Base-by-base conservation (phyloP, 495 filamentous ascomycete species). In the Usnea hakonensis region DNA sequence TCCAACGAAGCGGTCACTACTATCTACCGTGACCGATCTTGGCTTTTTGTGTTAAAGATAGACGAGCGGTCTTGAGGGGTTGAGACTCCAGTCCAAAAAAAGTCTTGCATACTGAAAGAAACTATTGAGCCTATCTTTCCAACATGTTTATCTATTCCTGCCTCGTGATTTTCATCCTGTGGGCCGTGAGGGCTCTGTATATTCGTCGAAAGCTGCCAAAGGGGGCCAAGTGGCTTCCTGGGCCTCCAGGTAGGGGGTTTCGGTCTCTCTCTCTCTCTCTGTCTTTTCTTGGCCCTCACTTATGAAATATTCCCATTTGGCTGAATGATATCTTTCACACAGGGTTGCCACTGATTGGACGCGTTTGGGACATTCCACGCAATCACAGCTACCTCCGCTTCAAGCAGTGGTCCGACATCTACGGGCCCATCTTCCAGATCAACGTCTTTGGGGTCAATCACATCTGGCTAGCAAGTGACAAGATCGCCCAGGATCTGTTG, bases 331-430 rank as follows among this genome's bases (percentile, higher is more conserved):
- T 44, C 41, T 44, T 44, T n/a, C 41, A 16, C 41, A 21, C 41
- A 44, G 41, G 41, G 16, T 44, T 44, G 41, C 41, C 41, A 21
- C 41, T 44, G 2, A 44, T 44, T 21, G 41, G 41, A 44, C 41
- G 41, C 41, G 41, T 44, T 44, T 44, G 41, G 41, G 41, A 44
- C 41, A 44, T 44, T 44, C 41, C 41, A 44, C 41, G 41, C 41
- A 44, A 14, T 44, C 41, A 44, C 21, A 44, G 41, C 41, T 44
- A 44, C 21, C 41, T 44, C 41, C 41, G 41, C 21, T 44, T 44
- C 41, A 44, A 44, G 41, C 41, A 44, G 41, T 44, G 41, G 41
- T 44, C 41, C 16, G 41, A 44, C 21, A 44, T 44, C 41, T 44
- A 44, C 21, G 41, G 41, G 16, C 41, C 41, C 41, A 44, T 44